phyloP scores from a whole-genome alignment of 2,329 filamentous ascomycete genomes.

The Macrophomina tecta region DNA sequence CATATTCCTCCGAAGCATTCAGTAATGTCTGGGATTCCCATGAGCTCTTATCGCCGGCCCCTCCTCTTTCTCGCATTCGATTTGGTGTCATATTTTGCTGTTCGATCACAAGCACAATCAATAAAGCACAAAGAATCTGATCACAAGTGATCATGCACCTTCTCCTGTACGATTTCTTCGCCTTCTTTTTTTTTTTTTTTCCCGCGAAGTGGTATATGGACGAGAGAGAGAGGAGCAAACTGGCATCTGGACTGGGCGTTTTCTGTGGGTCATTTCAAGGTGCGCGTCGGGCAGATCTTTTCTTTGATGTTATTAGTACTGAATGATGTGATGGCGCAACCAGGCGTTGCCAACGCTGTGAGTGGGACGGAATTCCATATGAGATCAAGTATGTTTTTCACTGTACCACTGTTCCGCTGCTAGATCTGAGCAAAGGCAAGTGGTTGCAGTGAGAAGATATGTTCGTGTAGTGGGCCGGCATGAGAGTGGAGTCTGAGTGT shows the following conservation, averaged over 20 bases:
- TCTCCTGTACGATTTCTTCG: constrained; percentile 7
- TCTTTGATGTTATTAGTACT: neutral
- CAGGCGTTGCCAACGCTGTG: neutral
- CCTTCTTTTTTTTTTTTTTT: neutral
- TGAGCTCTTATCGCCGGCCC: neutral
- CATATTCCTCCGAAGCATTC: neutral
- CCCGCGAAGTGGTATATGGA: neutral
- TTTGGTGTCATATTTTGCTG: neutral
- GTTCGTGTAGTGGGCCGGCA: neutral
- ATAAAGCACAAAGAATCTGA: constrained; percentile 6
- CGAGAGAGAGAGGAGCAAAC: neutral
- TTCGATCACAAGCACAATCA: neutral
- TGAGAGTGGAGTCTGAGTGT: neutral
- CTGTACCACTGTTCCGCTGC: constrained; percentile 1
- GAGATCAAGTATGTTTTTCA: neutral
- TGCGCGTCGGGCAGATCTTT: neutral
- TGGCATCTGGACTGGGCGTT: neutral
- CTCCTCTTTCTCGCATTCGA: neutral
- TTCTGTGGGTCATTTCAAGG: neutral
- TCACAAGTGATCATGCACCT: neutral
- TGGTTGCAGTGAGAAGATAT: neutral
- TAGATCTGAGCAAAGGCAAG: neutral
- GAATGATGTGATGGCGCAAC: constrained; percentile 1
- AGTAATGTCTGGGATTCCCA: neutral
- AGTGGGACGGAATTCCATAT: neutral